Conservation (phyloP, 768 basidiomycete genomes). For the Serendipita sp. region DNA sequence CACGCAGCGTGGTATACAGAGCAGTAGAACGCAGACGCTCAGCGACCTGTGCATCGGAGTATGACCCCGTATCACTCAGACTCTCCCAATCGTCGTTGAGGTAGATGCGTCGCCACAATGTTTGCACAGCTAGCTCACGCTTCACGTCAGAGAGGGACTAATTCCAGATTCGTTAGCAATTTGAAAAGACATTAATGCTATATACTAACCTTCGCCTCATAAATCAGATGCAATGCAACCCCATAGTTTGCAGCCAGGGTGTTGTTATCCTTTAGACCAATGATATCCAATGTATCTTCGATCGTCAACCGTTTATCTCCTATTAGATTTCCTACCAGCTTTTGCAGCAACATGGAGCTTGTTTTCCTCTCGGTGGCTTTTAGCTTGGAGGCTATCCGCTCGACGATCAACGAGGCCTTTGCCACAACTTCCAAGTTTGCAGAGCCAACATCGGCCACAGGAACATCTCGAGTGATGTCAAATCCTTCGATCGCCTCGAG, state of each 20-base stretch:
- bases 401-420: background rate
- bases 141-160: constrained; percentile 30
- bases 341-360: constrained; percentile 36
- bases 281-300: constrained; percentile 69
- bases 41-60: constrained; percentile 64
- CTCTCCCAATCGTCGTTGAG: constrained; percentile 75
- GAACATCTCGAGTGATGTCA: background rate
- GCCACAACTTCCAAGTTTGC: background rate
- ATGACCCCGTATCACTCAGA: constrained; percentile 55
- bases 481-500: constrained; percentile 37
- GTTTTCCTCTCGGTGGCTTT: constrained; percentile 6
- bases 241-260: constrained; percentile 45
- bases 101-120: constrained; percentile 78
- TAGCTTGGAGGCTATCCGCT: background rate
- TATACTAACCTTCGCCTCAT: constrained; percentile 32
- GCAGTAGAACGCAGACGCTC: constrained; percentile 59
- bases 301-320: constrained; percentile 57
- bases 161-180: constrained; percentile 37
- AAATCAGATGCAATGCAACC: constrained; percentile 50
- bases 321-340: constrained; percentile 48
- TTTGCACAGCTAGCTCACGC: constrained; percentile 49
- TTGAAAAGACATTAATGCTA: background rate
- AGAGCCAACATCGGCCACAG: background rate
- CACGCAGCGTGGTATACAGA: constrained; percentile 44
- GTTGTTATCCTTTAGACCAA: constrained; percentile 71